Evolutionary conservation across 2,329 filamentous ascomycete species (phyloP), one percentile per base, ranked within the genome.

Genomic region (Colletotrichum sojae): DNA sequence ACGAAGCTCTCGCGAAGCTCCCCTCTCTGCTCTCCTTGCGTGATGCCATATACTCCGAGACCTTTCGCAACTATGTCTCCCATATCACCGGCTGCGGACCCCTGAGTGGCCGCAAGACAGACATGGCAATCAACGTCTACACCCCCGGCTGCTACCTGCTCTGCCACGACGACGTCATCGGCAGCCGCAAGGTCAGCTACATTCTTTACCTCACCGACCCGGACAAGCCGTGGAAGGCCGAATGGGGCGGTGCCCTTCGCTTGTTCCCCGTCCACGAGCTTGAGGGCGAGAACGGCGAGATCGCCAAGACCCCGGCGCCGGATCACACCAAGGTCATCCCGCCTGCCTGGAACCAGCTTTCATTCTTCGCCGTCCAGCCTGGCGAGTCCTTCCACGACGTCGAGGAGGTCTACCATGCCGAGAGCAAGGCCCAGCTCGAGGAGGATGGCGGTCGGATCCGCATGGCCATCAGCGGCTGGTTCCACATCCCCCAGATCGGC

Each of bases 371-470:
- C 18, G 97, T 99, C 6, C 94, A 98, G 83, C 96, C 96, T 0
- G 96, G 96, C n/a, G 91, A 97, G 86, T 98, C 95, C 79, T 99
- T 98, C 81, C 96, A 99, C 81, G 96, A 99, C 79, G 96, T 99
- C 63, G 95, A 98, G 82, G 96, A 99, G 82, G 96, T 99, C 5
- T 98, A 98, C 82, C 90, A 93, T 78, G 86, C 89, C 75, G 84
- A 83, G 72, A 85, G 78, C 69, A 84, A 83, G 77, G 87, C 83
- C 75, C 88, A 89, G 80, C 87, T 90, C 63, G 87, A 86, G 77
- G 89, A 86, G 79, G 88, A 95, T 67, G 91, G 92, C 18, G 92
- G 91, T 1, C 89, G 94, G 55, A 90, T 98, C 56, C 91, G 96
- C 73, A 98, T 99, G 95, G 96, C 96, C 58, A 97, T 99, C 77